phyloP scores from a whole-genome alignment of 2,329 filamentous ascomycete species.

The Aspergillus unguis region DNA sequence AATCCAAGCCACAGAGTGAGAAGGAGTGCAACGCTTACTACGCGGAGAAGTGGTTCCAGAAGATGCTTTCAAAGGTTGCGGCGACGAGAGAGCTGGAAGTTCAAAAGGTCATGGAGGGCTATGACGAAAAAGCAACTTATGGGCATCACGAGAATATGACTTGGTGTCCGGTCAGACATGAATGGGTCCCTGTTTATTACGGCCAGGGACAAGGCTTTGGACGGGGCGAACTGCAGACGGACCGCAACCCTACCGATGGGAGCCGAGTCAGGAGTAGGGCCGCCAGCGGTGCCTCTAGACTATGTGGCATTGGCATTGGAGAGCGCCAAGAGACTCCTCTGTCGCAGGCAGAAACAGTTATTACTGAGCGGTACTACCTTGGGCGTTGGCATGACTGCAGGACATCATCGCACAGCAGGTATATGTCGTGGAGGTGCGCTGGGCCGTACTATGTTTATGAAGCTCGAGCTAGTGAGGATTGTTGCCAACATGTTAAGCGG shows the following conservation, averaged over 20 bases:
- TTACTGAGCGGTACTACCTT: not conserved
- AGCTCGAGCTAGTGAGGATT: not conserved
- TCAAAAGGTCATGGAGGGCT: not conserved
- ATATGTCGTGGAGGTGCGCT: constrained; percentile 4
- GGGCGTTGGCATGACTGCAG: not conserved
- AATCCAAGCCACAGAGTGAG: not conserved
- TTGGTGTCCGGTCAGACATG: constrained; percentile 2
- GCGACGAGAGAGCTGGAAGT: constrained; percentile 5
- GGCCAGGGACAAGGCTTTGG: not conserved
- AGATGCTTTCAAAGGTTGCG: constrained; percentile 11
- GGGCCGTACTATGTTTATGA: constrained; percentile 4
- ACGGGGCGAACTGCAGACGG: not conserved
- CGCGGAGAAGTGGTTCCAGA: constrained; percentile 18
- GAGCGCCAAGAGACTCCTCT: not conserved
- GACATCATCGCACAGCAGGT: not conserved
- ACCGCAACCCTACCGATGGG: not conserved
- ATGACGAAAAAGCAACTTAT: not conserved
- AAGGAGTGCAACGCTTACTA: not conserved
- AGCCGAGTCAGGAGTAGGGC: not conserved
- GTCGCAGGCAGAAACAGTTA: not conserved
- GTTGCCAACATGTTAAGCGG: not conserved
- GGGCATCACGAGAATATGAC: not conserved
- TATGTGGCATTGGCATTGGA: not conserved
- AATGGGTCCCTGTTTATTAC: not conserved
- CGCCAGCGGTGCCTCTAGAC: not conserved